Conservation (phyloP, 139 green algal species). For the Chlamydomonas sp. region DNA sequence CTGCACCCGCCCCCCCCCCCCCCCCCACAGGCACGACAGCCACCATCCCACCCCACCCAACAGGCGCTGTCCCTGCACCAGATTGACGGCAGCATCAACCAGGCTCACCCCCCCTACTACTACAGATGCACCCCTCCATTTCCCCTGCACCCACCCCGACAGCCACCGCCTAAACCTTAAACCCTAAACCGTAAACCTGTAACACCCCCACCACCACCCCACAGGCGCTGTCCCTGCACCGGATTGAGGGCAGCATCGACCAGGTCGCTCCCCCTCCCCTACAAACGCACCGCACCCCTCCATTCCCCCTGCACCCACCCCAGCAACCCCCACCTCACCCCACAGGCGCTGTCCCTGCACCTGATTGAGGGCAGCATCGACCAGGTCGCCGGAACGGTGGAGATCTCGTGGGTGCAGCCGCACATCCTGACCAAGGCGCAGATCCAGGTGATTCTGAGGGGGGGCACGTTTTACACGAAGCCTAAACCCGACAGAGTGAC, state of each 20-base stretch:
- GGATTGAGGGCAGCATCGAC: constrained; percentile 89
- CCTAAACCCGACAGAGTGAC: too few relatives aligned
- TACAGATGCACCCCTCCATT: too few relatives aligned
- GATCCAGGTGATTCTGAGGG: constrained; percentile 38
- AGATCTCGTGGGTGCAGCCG: constrained; percentile 87
- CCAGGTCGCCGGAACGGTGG: constrained; percentile 60
- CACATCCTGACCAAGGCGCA: constrained; percentile 74
- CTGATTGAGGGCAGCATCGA: constrained; percentile 90
- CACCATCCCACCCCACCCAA: too few relatives aligned
- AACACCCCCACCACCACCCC: too few relatives aligned
- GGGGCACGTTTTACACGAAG: background rate
- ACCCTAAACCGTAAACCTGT: too few relatives aligned
- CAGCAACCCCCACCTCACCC: too few relatives aligned
- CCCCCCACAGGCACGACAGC: too few relatives aligned
- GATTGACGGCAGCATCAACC: constrained; percentile 85
- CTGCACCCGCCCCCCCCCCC: background rate
- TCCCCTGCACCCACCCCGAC: background rate
- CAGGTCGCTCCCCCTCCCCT: too few relatives aligned
- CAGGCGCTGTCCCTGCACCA: constrained; percentile 75
- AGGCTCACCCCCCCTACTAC: too few relatives aligned
- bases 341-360: constrained; percentile 71
- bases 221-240: constrained; percentile 69
- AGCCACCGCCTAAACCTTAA: too few relatives aligned
- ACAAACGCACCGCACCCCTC: too few relatives aligned
- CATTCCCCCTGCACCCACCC: background rate